A percentile compares a stretch with the other conserved stretches of the same genome.
These are phyloP conservation scores for Medicago truncatula DNA, from an alignment of 306 rosid genomes.

Conservation along the genomic window DNA sequence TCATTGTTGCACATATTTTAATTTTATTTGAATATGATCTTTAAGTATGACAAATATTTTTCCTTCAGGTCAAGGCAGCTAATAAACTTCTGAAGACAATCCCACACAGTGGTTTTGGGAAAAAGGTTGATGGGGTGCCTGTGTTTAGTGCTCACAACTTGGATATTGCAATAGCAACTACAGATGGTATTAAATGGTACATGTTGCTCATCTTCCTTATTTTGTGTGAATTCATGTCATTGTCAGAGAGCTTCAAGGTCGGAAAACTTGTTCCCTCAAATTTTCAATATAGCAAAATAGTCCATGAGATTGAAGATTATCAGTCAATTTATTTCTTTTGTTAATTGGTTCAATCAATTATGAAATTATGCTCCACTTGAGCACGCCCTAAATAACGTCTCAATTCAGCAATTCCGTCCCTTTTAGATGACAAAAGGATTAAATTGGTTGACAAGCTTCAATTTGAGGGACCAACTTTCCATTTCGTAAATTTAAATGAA, in stretches of 20 bases:
- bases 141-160: slow-evolving; percentile 95
- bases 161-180: slow-evolving; percentile 94
- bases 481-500: neutral
- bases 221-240: slow-evolving; percentile 28
- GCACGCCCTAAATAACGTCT: neutral
- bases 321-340: neutral
- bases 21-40: slow-evolving; percentile 28
- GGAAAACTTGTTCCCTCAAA: neutral
- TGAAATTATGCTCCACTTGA: neutral
- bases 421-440: neutral
- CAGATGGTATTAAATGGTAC: slow-evolving; percentile 88
- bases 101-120: slow-evolving; percentile 58
- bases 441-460: neutral
- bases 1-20: slow-evolving; percentile 25
- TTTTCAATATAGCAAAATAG: neutral
- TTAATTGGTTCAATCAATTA: neutral
- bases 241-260: neutral
- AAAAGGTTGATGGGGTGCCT: slow-evolving; percentile 92
- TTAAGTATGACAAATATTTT: slow-evolving; percentile 26
- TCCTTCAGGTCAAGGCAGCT: slow-evolving; percentile 85
- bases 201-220: slow-evolving; percentile 41
- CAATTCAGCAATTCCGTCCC: neutral
- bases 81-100: slow-evolving; percentile 78
- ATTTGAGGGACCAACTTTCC: neutral
- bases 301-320: neutral